Conservation (phyloP, 1,139 yeast species). For the Debaryomycetaceae sp. region DNA sequence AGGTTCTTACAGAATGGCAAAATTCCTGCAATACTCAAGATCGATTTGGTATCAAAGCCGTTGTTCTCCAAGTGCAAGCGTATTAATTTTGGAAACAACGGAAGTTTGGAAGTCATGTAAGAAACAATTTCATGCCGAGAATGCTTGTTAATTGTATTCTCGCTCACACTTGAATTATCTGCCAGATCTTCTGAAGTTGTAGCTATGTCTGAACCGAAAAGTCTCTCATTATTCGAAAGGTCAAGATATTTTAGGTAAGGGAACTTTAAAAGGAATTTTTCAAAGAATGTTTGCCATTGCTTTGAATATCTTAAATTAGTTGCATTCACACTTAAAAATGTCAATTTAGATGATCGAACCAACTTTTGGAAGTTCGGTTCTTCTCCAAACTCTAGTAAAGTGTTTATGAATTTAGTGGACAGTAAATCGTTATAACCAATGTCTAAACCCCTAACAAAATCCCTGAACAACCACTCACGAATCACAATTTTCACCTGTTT, state of each 20-base stretch:
- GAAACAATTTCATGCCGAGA: constrained; percentile 15
- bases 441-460: constrained; percentile 54
- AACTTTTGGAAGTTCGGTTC: constrained; percentile 16
- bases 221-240: constrained; percentile 58
- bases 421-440: constrained; percentile 67
- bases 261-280: constrained; percentile 31
- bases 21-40: constrained; percentile 56
- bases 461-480: constrained; percentile 35
- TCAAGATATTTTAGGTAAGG: constrained; percentile 63
- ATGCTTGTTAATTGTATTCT: neutral
- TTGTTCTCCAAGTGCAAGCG: constrained; percentile 64
- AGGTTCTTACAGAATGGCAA: constrained; percentile 59
- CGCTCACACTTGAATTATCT: neutral
- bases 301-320: constrained; percentile 48
- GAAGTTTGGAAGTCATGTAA: constrained; percentile 52
- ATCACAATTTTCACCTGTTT: constrained; percentile 51
- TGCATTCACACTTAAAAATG: constrained; percentile 68
- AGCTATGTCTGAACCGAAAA: constrained; percentile 37
- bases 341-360: constrained; percentile 33
- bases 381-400: constrained; percentile 21
- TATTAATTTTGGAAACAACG: constrained; percentile 53
- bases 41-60: constrained; percentile 41
- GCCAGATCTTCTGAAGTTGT: neutral
- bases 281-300: constrained; percentile 30
- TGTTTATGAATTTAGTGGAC: constrained; percentile 25